Evolutionary conservation across 441 rosid genomes (phyloP).

Genomic region (Hypseocharis bilobata): DNA sequence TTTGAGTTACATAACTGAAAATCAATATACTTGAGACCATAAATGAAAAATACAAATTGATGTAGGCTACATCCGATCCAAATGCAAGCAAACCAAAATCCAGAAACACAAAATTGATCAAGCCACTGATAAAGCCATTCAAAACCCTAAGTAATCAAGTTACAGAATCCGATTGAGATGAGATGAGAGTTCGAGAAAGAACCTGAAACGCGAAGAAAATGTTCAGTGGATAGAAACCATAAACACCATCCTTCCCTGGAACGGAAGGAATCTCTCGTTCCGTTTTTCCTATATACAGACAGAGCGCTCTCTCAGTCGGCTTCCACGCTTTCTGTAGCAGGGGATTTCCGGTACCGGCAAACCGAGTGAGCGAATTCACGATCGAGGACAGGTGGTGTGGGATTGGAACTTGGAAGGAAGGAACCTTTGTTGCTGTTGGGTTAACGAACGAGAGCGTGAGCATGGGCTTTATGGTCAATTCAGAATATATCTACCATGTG

Average conservation of each 20-base stretch:
- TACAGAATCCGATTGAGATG: not conserved
- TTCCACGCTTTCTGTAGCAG: not conserved
- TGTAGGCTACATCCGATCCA: not conserved
- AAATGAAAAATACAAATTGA: not conserved
- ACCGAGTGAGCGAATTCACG: conserved; percentile 3
- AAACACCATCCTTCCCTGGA: not conserved
- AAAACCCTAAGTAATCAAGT: not conserved
- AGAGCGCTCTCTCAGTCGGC: not conserved
- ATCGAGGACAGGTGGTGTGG: conserved; percentile 7
- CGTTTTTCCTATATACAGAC: not conserved
- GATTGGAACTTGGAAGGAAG: too few relatives aligned
- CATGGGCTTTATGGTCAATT: conserved; percentile 4
- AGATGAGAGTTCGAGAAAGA: not conserved
- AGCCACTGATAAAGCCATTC: not conserved
- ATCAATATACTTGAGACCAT: not conserved
- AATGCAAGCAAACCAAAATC: not conserved
- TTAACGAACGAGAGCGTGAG: not conserved
- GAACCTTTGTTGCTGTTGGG: not conserved
- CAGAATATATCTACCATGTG: not conserved
- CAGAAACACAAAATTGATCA: not conserved
- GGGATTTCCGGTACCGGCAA: not conserved
- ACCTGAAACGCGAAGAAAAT: conserved; percentile 1
- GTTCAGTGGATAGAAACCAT: not conserved
- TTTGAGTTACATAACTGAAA: not conserved
- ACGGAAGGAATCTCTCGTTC: not conserved